Evolutionary conservation across 768 basidiomycete genomes (phyloP).

Genomic region (Xerocomus spinulosus): DNA sequence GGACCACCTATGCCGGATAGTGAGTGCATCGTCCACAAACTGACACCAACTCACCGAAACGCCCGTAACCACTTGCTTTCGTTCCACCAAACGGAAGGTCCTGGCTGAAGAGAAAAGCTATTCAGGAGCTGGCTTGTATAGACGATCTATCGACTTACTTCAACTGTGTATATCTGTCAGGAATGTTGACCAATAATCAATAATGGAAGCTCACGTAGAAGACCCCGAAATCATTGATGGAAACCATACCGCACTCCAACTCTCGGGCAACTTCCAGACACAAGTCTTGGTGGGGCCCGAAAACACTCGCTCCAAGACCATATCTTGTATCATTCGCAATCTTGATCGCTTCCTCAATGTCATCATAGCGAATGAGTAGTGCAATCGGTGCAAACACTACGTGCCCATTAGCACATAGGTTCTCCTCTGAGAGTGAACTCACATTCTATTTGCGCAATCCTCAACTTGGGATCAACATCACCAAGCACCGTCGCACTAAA

Average conservation of each 20-base stretch:
- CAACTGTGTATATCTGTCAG: slow-evolving; percentile 39
- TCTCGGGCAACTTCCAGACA: slow-evolving; percentile 76
- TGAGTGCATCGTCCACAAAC: slow-evolving; percentile 5
- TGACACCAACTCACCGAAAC: slow-evolving; percentile 61
- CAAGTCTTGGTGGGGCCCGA: slow-evolving; percentile 77
- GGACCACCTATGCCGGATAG: slow-evolving; percentile 61
- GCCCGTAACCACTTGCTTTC: slow-evolving; percentile 88
- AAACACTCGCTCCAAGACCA: slow-evolving; percentile 92
- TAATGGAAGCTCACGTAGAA: slow-evolving; percentile 60
- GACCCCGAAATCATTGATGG: slow-evolving; percentile 90
- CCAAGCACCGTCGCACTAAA: slow-evolving; percentile 87
- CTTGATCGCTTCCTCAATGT: slow-evolving; percentile 76
- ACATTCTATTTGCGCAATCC: slow-evolving; percentile 80
- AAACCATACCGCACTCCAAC: slow-evolving; percentile 95
- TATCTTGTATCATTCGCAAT: slow-evolving; percentile 87
- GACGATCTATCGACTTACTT: slow-evolving; percentile 45
- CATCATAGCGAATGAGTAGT: slow-evolving; percentile 78
- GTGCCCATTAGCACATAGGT: slow-evolving; percentile 9
- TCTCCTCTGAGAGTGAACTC: slow-evolving; percentile 6
- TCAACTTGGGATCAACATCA: slow-evolving; percentile 64
- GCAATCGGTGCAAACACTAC: slow-evolving; percentile 93
- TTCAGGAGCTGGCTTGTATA: slow-evolving; percentile 7
- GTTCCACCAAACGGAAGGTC: slow-evolving; percentile 93
- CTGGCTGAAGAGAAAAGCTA: slow-evolving; percentile 47
- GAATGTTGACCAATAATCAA: slow-evolving; percentile 6